phyloP scores from a whole-genome alignment of 176 grass and related monocot genomes.

The Zizania latifolia region DNA sequence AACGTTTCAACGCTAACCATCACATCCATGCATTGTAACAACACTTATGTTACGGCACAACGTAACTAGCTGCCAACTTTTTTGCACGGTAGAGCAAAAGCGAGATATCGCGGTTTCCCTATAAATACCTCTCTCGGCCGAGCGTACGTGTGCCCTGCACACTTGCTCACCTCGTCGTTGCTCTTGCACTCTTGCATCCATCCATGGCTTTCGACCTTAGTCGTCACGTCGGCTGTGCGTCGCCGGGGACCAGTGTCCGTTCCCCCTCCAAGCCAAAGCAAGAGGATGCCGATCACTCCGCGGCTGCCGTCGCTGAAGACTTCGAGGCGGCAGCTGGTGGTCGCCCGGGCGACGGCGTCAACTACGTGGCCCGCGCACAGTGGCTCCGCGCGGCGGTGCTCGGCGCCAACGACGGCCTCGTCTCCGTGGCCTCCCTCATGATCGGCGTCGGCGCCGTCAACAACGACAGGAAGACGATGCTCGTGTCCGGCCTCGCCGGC shows the following conservation, averaged over 20 bases:
- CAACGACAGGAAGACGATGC: constrained; percentile 40
- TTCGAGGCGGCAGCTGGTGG: constrained; percentile 6
- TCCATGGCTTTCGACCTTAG: constrained; percentile 43
- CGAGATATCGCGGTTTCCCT: neutral
- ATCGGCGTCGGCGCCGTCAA: constrained; percentile 79
- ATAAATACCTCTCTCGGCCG: constrained; percentile 35
- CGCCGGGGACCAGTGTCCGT: neutral
- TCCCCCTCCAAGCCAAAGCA: neutral
- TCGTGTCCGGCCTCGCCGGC: constrained; percentile 68
- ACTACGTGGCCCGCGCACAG: constrained; percentile 70
- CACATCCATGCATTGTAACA: neutral
- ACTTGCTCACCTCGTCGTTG: neutral
- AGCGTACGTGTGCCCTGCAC: constrained; percentile 51
- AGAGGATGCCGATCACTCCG: neutral
- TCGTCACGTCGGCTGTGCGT: constrained; percentile 32
- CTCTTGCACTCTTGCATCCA: neutral
- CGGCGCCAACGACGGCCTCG: constrained; percentile 90
- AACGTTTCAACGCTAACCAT: neutral
- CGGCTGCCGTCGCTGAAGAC: neutral
- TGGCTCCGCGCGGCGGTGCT: constrained; percentile 89
- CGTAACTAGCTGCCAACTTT: neutral
- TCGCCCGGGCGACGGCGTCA: neutral
- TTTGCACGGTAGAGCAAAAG: neutral
- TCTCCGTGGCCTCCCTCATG: constrained; percentile 89
- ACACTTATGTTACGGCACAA: too few species aligned